A percentile compares a stretch with the other conserved stretches of the same genome.
phyloP scores from a whole-genome alignment of 495 filamentous ascomycete species.

The Neurospora sp. region DNA sequence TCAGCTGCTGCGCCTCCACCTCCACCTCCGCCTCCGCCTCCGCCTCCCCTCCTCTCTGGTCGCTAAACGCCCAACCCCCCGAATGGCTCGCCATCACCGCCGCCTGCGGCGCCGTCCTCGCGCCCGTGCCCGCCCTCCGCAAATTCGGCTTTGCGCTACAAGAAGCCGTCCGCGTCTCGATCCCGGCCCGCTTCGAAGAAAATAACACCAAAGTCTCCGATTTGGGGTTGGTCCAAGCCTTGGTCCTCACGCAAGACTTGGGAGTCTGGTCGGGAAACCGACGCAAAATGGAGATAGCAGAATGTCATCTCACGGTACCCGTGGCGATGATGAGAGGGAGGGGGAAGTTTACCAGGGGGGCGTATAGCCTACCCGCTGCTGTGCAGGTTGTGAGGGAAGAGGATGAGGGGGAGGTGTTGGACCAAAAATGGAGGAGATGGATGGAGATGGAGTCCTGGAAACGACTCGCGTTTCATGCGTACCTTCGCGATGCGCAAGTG shows the following conservation, averaged over 20 bases:
- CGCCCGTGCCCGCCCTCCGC: conserved; percentile 44
- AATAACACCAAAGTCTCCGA: conserved; percentile 47
- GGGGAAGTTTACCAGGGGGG: neutral
- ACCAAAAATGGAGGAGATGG: conserved; percentile 43
- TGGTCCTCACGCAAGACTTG: conserved; percentile 45
- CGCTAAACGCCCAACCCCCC: conserved; percentile 37
- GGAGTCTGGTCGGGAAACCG: conserved; percentile 59
- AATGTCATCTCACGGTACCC: conserved; percentile 36
- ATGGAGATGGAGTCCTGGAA: conserved; percentile 47
- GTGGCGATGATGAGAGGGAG: conserved; percentile 6
- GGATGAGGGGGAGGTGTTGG: conserved; percentile 29
- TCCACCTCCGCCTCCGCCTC: too few relatives aligned
- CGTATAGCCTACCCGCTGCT: too few relatives aligned
- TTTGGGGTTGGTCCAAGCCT: conserved; percentile 44
- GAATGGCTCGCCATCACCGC: conserved; percentile 47
- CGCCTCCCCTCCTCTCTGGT: conserved; percentile 20
- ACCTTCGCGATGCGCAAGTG: conserved; percentile 47
- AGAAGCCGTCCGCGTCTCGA: conserved; percentile 42
- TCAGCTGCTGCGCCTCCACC: too few relatives aligned
- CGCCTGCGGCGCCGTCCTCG: conserved; percentile 45
- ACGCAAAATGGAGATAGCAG: conserved; percentile 59
- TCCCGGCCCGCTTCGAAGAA: conserved; percentile 36
- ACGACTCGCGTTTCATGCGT: conserved; percentile 46
- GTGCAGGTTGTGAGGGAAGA: neutral
- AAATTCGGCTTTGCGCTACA: conserved; percentile 55